Conservation (phyloP, 129 eudicot species). For the Pittosporum tobira region DNA sequence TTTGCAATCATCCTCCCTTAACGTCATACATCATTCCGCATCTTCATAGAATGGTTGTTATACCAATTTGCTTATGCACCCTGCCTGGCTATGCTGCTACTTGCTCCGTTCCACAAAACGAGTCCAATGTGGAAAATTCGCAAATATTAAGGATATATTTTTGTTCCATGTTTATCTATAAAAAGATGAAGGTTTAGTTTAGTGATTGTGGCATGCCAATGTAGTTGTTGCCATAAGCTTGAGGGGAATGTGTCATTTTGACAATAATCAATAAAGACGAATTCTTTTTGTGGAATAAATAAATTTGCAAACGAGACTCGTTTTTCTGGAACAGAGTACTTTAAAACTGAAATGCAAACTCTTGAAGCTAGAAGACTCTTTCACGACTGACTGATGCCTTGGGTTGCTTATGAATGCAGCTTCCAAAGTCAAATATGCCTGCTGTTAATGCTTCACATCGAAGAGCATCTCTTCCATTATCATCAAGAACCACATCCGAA, state of each 20-base stretch:
- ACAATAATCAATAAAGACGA: too few relatives aligned
- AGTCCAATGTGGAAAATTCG: too few relatives aligned
- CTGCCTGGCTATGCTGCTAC: neutral
- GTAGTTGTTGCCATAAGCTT: too few relatives aligned
- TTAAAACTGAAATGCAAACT: neutral
- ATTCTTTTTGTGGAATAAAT: too few relatives aligned
- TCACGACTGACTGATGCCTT: neutral
- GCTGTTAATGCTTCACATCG: constrained; percentile 37
- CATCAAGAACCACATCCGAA: constrained; percentile 15
- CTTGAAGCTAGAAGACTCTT: neutral
- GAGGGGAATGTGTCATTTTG: too few relatives aligned
- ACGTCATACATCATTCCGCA: neutral
- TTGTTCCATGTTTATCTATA: too few relatives aligned
- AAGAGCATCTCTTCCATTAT: constrained; percentile 53
- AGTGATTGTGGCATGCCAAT: too few relatives aligned
- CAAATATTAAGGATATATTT: too few relatives aligned
- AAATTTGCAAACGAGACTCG: too few relatives aligned
- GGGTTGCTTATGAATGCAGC: constrained; percentile 32
- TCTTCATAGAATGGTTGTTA: neutral
- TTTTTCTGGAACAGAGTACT: too few relatives aligned
- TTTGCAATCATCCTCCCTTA: neutral
- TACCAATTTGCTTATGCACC: neutral
- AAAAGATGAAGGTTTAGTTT: too few relatives aligned
- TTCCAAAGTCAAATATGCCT: constrained; percentile 44
- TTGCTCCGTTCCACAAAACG: too few relatives aligned